A percentile compares a stretch with the other conserved stretches of the same genome.
These are phyloP conservation scores for Xerocomellus dryophilus DNA, from an alignment of 768 basidiomycete genomes.

Conservation along the genomic window DNA sequence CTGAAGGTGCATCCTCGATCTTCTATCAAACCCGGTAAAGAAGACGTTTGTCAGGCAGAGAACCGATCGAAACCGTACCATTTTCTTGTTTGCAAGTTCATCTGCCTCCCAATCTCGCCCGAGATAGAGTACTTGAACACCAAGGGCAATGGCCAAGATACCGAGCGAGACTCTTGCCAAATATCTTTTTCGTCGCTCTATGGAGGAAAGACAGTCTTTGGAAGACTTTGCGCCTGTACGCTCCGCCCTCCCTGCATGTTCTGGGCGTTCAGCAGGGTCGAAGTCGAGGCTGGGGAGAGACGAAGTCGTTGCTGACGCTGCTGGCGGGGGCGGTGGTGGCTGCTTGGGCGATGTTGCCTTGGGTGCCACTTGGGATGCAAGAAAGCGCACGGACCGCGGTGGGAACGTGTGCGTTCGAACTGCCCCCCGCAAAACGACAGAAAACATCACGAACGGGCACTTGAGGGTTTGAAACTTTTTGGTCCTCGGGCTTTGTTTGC, in stretches of 20 bases:
- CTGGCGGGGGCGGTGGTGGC: slow-evolving; percentile 4
- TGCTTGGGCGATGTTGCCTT: slow-evolving; percentile 8
- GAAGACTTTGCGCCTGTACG: slow-evolving; percentile 77
- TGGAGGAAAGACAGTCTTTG: slow-evolving; percentile 72
- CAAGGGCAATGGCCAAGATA: slow-evolving; percentile 53
- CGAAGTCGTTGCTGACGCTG: slow-evolving; percentile 3
- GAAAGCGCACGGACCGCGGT: slow-evolving; percentile 19
- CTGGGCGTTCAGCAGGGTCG: slow-evolving; percentile 45
- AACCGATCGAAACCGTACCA: slow-evolving; percentile 42
- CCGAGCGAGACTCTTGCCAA: slow-evolving; percentile 54
- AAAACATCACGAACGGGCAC: slow-evolving; percentile 17
- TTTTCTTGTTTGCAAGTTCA: slow-evolving; percentile 61
- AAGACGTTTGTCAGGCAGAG: neutral
- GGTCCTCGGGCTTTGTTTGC: neutral
- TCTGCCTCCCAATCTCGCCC: slow-evolving; percentile 78
- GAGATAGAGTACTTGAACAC: slow-evolving; percentile 57
- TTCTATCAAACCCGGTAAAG: slow-evolving; percentile 37
- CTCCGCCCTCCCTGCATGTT: slow-evolving; percentile 39
- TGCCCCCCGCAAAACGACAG: slow-evolving; percentile 23
- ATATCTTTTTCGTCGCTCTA: slow-evolving; percentile 65
- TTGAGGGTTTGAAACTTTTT: neutral
- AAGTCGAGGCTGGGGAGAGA: slow-evolving; percentile 61
- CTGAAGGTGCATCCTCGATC: slow-evolving; percentile 55
- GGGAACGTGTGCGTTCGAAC: slow-evolving; percentile 18
- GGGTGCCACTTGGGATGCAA: slow-evolving; percentile 22